Base-by-base conservation (phyloP, 208 protist genomes). In the Trypanosoma scelopori region DNA sequence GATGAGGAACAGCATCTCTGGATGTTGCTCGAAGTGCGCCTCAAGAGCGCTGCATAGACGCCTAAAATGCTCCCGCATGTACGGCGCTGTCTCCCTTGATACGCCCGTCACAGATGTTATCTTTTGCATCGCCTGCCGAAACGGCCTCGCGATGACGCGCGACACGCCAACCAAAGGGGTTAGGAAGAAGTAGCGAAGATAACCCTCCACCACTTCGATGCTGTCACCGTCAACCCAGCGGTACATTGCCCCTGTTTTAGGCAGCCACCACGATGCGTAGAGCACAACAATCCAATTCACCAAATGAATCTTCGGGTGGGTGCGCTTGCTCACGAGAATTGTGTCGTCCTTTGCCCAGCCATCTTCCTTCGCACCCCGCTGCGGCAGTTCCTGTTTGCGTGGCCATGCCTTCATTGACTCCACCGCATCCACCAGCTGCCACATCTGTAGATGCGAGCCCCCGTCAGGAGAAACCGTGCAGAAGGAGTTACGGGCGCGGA, bases 241-340 rank as follows among this genome's bases (percentile, higher is more conserved):
- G 59, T 85, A 96, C 77, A 93, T 84, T 18, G 70, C 78, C 22
- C 83, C 84, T 0, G 74, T 85, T 55, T 87, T 89, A 6, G 73
- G 55, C 1, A 96, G 72, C 87, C 91, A 96, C 91, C 91, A 96
- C 37, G 72, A 87, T 16, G 81, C 37, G 69, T 93, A 96, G 25
- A 94, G 59, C 16, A 92, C 76, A 9, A 82, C 60, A 45, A 75
- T 68, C 86, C 87, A 93, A 46, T 57, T 76, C 35, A 76, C 79
- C 20, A 92, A 65, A 59, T 94, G 85, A 15, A 92, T 66, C 27
- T 81, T 74, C 7, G 91, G 91, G 65, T 96, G 87, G 2, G 81
- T 91, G 20, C 57, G 52, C 42, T 83, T 84, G 49, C 73, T 55
- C 3, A 91, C n/a, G 12, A 85, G 63, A 30, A 92, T 71, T 28